Evolutionary conservation across 371 early-diverging fungal species (phyloP), one percentile per base, ranked within the genome.

Genomic region (Rhizomucor miehei): DNA sequence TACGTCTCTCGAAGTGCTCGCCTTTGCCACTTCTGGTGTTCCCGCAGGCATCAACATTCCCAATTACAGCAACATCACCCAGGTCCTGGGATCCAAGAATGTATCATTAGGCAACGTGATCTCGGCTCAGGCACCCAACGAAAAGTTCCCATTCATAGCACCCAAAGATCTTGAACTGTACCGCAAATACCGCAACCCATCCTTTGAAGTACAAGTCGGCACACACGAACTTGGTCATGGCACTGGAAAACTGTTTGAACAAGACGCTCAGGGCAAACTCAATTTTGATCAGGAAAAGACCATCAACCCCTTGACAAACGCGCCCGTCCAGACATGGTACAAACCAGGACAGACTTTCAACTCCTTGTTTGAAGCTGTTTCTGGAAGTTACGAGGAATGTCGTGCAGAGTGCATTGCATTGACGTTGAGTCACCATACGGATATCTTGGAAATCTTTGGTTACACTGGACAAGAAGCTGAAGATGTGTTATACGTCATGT

Each of bases 21-120:
- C 79, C 6, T 84, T 82, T 59, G 74, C 79, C 8, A 81, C 83
- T 0, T 56, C 57, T 14, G 84, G 84, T 49, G 52, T 69, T 13
- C 83, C 86, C 9, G 78, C 80, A 3, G 86, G 86, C 36, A 86
- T 82, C 67, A 85, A 83, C 60, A 82, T 83, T 38, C 86, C 86
- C 52, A 85, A 85, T 62, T 82, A 80, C 44, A 64, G 73, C 16
- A 66, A 79, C 48, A 74, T 86, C 44, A 81, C 84, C 14, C 71
- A 76, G 61, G 64, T 63, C 3, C 54, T 69, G 16, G 86, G 84
- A 0, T 82, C 81, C 59, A 86, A 86, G 64, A 86, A 86, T 45
- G 86, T 86, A 3, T 82, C 83, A 1, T 66, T 86, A 23, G 84
- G 81, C 11, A 86, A 86, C 52, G 75, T 86, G 1, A 56, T 83